A percentile compares a stretch with the other conserved stretches of the same genome.
Conservation (phyloP, 208 protist genomes). For the Trypanosoma mega region DNA sequence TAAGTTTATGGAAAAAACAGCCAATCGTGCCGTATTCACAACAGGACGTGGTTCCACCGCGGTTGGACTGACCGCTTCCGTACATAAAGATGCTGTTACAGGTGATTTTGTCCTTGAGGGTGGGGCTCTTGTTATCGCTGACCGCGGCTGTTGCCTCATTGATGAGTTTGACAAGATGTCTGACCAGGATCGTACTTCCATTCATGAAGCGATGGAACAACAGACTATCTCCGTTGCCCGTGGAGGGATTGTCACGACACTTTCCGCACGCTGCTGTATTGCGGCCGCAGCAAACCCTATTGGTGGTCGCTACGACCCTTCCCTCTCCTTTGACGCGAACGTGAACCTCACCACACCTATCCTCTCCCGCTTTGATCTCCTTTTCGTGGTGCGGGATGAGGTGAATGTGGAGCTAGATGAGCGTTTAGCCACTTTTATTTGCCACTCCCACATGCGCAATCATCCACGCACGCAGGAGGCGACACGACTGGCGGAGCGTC, state of each 20-base stretch:
- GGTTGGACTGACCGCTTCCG: constrained; percentile 98
- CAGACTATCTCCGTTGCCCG: constrained; percentile 99
- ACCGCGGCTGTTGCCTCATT: constrained; percentile 99
- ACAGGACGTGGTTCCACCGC: constrained; percentile 98
- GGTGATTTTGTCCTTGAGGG: constrained; percentile 99
- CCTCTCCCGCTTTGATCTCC: constrained; percentile 98
- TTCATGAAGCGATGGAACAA: constrained; percentile 99
- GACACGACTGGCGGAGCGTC: constrained; percentile 39
- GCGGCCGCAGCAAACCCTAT: constrained; percentile 99
- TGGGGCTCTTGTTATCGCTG: constrained; percentile 99
- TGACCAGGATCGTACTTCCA: constrained; percentile 97
- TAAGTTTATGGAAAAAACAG: constrained; percentile 99
- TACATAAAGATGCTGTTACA: constrained; percentile 97
- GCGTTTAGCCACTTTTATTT: constrained; percentile 96
- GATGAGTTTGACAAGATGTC: constrained; percentile 99
- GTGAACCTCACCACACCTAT: constrained; percentile 99
- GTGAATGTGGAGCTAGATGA: constrained; percentile 96
- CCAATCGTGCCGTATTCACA: constrained; percentile 98
- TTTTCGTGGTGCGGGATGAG: constrained; percentile 95
- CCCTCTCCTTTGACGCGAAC: constrained; percentile 95
- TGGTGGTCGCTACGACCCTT: constrained; percentile 96
- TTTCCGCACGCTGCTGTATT: constrained; percentile 95
- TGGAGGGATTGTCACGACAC: constrained; percentile 99
- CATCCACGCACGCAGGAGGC: constrained; percentile 85
- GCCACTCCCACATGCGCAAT: constrained; percentile 93